Percentiles rank a stretch among this genome's conserved stretches.
Evolutionary conservation across 371 early-diverging fungal species (phyloP).

Genomic region (Batrachochytrium dendrobatidis): DNA sequence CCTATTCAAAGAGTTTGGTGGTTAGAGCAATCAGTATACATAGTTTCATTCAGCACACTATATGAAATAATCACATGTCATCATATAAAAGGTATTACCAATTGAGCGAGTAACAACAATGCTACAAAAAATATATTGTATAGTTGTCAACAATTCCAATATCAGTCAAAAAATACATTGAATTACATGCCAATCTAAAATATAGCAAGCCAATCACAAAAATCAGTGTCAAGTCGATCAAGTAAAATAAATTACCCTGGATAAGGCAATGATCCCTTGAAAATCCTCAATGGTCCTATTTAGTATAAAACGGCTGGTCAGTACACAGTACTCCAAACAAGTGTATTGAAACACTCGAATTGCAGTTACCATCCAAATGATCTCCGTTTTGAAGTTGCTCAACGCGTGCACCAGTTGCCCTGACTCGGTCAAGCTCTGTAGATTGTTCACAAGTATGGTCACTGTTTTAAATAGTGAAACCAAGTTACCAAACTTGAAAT

Average conservation of each 20-base stretch:
- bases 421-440: constrained; percentile 17
- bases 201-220: background rate
- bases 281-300: constrained; percentile 23
- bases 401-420: constrained; percentile 20
- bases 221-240: background rate
- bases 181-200: no score
- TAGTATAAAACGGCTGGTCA: background rate
- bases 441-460: constrained; percentile 22
- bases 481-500: background rate
- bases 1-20: constrained; percentile 6
- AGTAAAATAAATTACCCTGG: constrained; percentile 25
- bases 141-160: no score
- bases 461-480: constrained; percentile 9
- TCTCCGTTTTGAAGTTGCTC: constrained; percentile 22
- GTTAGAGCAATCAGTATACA: background rate
- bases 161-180: no score
- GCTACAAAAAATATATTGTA: no score
- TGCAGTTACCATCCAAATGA: constrained; percentile 6
- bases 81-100: background rate
- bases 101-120: constrained; percentile 25
- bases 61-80: no score
- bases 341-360: background rate
- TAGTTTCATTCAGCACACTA: background rate
- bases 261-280: constrained; percentile 30
- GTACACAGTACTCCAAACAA: background rate